Base-by-base conservation (phyloP, 2,329 filamentous ascomycete species). In the Colletotrichum sp. region DNA sequence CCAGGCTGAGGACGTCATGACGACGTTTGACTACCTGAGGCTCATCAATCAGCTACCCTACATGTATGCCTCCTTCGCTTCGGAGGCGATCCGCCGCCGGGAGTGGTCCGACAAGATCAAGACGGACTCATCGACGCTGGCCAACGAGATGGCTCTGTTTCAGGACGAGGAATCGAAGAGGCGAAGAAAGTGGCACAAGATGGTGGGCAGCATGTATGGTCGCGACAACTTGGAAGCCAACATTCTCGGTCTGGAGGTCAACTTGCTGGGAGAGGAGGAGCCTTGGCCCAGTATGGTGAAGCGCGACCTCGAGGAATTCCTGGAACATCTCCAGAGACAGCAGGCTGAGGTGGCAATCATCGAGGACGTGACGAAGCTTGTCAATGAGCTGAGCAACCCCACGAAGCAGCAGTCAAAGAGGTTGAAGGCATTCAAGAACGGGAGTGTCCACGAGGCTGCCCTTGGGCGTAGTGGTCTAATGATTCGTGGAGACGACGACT, bases 101-200 rank as follows among this genome's bases (percentile, higher is more conserved):
- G 96, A 98, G 85, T 99, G 97, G 96, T 92, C 92, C 15, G 95
- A 98, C 68, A 98, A 98, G 84, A 94, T 99, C 84, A 95, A 94
- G 82, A 90, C 92, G 4, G 97, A 99, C 81, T 97, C 96, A 1
- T 93, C 95, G 4, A 95, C 94, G 0, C 87, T 99, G 30, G 95
- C 96, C 30, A 98, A 99, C 83, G 96, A 99, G 82, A 95, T 99
- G 90, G 95, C 96, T 3, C 88, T 95, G 1, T 96, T 98, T 78
- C 95, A 97, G 81, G 96, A 98, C 76, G 97, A 99, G 84, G 97
- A 99, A 83, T 91, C 95, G 67, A 96, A 96, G 80, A 90, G 97
- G 68, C 91, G 97, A 62, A 95, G 94, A 80, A 98, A 95, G 81
- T 99, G 97, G 97, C 90, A 96, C 76, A 98, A 96, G 81, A 94